phyloP scores from a whole-genome alignment of 306 rosid genomes.

The Lathyrus tuberosus region DNA sequence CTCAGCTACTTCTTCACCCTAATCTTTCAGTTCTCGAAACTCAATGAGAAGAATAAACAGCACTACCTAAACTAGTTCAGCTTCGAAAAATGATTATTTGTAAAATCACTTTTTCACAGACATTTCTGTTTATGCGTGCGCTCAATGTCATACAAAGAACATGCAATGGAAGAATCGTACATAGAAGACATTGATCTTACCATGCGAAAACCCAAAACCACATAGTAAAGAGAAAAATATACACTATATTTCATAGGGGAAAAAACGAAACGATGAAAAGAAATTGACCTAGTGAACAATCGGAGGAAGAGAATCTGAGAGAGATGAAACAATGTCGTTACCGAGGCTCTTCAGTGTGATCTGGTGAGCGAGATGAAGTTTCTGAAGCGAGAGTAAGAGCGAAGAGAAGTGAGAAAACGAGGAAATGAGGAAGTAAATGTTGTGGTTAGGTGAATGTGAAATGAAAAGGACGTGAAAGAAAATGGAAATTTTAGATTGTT shows the following conservation, averaged over 20 bases:
- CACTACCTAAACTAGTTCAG: neutral
- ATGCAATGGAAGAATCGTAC: conserved; percentile 11
- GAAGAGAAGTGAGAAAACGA: neutral
- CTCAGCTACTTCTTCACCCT: neutral
- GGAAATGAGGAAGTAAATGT: no score
- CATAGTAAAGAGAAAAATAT: neutral
- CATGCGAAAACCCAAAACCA: neutral
- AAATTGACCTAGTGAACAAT: neutral
- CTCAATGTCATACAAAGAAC: neutral
- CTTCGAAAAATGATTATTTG: neutral
- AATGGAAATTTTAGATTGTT: neutral
- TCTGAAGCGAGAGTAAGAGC: neutral
- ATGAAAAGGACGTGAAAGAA: neutral
- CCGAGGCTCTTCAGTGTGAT: neutral
- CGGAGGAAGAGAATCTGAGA: neutral
- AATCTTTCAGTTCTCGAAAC: conserved; percentile 8
- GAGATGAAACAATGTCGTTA: neutral
- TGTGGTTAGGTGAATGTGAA: neutral
- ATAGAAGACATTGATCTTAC: neutral
- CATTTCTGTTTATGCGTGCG: neutral
- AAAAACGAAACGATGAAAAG: neutral
- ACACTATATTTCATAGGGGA: neutral
- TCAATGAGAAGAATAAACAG: neutral
- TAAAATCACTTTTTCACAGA: neutral
- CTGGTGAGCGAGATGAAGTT: neutral